phyloP scores from a whole-genome alignment of 2,329 filamentous ascomycete genomes.

The Byssochlamys sp. region DNA sequence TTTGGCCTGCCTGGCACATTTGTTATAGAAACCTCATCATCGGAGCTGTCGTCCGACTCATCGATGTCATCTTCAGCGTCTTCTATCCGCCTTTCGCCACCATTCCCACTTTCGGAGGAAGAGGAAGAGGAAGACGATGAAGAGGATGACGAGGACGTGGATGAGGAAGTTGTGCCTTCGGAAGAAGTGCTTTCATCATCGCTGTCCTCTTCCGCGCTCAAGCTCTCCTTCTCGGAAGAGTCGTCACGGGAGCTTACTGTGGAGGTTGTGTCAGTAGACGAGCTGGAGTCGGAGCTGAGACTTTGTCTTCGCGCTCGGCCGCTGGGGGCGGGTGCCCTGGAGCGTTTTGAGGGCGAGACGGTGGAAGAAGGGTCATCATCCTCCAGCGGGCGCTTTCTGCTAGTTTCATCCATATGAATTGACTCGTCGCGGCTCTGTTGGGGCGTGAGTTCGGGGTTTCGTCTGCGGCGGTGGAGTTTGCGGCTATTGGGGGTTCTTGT shows the following conservation, averaged over 20 bases:
- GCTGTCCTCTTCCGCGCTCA: neutral
- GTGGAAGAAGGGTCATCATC: neutral
- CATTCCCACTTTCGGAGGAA: conserved; percentile 14
- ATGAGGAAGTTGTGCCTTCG: conserved; percentile 7
- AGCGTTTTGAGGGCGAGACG: neutral
- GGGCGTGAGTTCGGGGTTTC: conserved; percentile 3
- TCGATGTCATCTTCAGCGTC: conserved; percentile 7
- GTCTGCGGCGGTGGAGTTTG: conserved; percentile 2
- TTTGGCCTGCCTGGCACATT: conserved; percentile 22
- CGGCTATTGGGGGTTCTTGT: neutral
- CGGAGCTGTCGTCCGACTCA: neutral
- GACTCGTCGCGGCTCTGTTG: neutral
- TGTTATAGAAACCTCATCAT: conserved; percentile 13
- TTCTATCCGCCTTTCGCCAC: conserved; percentile 16
- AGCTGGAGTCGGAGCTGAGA: neutral
- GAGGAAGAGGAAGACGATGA: conserved; percentile 6
- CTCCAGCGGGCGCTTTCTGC: neutral
- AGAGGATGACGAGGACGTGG: conserved; percentile 7
- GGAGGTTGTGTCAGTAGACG: neutral
- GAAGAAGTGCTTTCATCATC: conserved; percentile 11
- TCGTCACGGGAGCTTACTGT: neutral
- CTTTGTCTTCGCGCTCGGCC: neutral
- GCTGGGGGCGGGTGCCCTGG: neutral
- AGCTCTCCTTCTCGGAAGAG: neutral
- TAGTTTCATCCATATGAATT: neutral